Conservation (phyloP, 139 green algal species). For the Tetraselmis chui region DNA sequence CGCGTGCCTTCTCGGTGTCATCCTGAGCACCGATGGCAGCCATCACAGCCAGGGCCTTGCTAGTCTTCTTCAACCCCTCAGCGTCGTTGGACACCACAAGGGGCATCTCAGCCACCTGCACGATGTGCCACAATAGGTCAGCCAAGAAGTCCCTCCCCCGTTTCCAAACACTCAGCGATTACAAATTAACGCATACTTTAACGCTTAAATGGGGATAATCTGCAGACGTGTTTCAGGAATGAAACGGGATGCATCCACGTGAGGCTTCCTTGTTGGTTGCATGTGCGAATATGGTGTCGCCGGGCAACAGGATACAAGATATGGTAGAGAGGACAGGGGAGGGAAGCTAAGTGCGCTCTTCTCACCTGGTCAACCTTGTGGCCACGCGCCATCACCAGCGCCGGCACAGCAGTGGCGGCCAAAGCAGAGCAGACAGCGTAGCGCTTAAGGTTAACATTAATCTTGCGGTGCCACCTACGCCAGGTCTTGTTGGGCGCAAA, state of each 20-base stretch:
- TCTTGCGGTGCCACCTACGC: constrained; percentile 95
- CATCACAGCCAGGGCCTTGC: constrained; percentile 79
- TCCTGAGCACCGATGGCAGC: constrained; percentile 59
- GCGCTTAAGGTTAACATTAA: constrained; percentile 97
- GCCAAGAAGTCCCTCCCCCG: too few relatives aligned
- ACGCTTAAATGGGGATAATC: too few relatives aligned
- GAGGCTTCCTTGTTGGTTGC: too few relatives aligned
- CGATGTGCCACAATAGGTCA: too few relatives aligned
- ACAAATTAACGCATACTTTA: too few relatives aligned
- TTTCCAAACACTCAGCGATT: too few relatives aligned
- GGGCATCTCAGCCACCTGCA: constrained; percentile 87
- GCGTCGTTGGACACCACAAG: constrained; percentile 84
- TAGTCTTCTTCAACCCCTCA: constrained; percentile 88
- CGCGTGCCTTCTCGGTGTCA: constrained; percentile 87
- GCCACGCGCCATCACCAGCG: constrained; percentile 92
- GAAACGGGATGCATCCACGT: too few relatives aligned
- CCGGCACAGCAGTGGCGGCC: constrained; percentile 87
- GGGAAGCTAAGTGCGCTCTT: too few relatives aligned
- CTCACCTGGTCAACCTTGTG: constrained; percentile 80
- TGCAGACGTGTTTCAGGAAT: too few relatives aligned
- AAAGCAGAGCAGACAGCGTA: constrained; percentile 91
- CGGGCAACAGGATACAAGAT: too few relatives aligned
- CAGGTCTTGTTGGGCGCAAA: constrained; percentile 96
- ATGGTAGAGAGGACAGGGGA: too few relatives aligned
- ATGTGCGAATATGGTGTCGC: too few relatives aligned